Base-by-base conservation (phyloP, 75 land plant species). In the Pinus tabuliformis region DNA sequence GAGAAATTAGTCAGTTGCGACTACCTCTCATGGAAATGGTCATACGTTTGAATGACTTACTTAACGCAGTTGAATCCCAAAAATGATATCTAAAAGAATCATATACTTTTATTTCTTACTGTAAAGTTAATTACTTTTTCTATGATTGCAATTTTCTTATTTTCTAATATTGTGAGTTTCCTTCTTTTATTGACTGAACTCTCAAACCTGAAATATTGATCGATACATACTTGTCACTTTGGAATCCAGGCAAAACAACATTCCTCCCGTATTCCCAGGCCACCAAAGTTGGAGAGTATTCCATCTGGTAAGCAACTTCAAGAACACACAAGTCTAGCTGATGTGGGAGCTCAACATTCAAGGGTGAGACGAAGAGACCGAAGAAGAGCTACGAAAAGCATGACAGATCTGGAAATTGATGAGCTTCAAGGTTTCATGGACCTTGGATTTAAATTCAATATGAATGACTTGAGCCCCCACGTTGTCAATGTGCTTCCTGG, bases 341-440 rank as follows among this genome's bases (percentile, higher is more conserved):
- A 59, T 59, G 9, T 59, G 61, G 61, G 61, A 59, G 22, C 22
- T 59, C 61, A 21, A n/a, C 61, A 59, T 8, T 6, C 61, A 59
- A 59, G 61, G 4, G 22, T 59, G 37, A 75, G 56, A 56, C 68
- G 45, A 30, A 62, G 83, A 59, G 59, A 57, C 30, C 73, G 79
- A 54, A 62, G 70, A n/a, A 83, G 80, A 77, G 82, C 83, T 57
- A 58, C 82, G 59, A 89, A 77, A 64, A 87, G 84, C 81, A 63
- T 87, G 62, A 58, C 75, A 15, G 91, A 91, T 12, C 75, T 91
- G 28, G 94, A 91, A 72, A 74, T 70, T 4, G 87, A 89, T 57
- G 94, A 91, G 78, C 76, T 89, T 22, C 83, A 86, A 39, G 94
- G 94, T 58, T 86, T 84, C 58, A 87, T 78, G 73, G 94, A 91